These are phyloP conservation scores for Myrica gale DNA, from an alignment of 306 rosid species.

Conservation along the genomic window DNA sequence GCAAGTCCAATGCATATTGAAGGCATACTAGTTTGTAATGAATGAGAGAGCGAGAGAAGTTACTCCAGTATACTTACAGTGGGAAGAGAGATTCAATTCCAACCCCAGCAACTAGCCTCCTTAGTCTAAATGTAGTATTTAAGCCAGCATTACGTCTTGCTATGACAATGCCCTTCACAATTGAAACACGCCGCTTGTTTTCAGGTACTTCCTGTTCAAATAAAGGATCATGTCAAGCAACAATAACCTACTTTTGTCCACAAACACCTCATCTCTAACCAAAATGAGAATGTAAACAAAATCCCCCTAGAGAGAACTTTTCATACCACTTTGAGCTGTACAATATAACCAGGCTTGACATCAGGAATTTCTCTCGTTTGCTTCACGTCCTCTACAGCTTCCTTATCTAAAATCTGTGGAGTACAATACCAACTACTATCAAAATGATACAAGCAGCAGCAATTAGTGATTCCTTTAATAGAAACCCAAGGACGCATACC, in stretches of 20 bases:
- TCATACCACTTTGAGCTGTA: constrained; percentile 92
- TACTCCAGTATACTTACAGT: constrained; percentile 40
- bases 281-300: background rate
- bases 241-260: background rate
- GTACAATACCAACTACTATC: constrained; percentile 23
- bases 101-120: constrained; percentile 91
- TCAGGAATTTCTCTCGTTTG: constrained; percentile 70
- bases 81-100: constrained; percentile 86
- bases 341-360: constrained; percentile 82
- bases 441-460: constrained; percentile 12
- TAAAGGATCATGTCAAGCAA: constrained; percentile 15
- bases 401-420: constrained; percentile 86
- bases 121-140: constrained; percentile 70
- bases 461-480: background rate
- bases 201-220: constrained; percentile 84
- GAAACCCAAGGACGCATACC: constrained; percentile 44
- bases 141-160: constrained; percentile 86
- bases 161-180: constrained; percentile 84
- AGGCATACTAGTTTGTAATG: background rate
- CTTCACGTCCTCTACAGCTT: constrained; percentile 76
- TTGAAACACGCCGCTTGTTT: constrained; percentile 82
- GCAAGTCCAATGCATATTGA: background rate
- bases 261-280: constrained; percentile 6
- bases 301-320: constrained; percentile 16
- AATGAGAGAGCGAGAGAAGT: background rate